These are phyloP conservation scores for Exserohilum turcica DNA, from an alignment of 2,329 filamentous ascomycete genomes.

Conservation along the genomic window DNA sequence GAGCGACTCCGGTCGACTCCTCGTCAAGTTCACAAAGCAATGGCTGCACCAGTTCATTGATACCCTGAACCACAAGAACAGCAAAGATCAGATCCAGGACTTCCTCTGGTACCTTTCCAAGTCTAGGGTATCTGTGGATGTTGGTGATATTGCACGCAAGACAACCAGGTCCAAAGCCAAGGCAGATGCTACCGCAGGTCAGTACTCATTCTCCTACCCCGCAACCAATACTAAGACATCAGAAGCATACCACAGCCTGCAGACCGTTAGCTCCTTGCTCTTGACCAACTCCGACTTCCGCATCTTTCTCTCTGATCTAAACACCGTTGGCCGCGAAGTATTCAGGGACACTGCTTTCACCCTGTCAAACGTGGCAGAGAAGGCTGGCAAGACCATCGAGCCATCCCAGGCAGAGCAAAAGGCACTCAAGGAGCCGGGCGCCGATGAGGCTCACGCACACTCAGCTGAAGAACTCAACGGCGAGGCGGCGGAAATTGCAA, in stretches of 20 bases:
- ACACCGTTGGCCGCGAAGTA: constrained; percentile 78
- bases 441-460: constrained; percentile 58
- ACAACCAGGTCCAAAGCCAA: constrained; percentile 68
- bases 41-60: constrained; percentile 82
- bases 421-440: constrained; percentile 57
- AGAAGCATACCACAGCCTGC: constrained; percentile 77
- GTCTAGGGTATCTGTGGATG: constrained; percentile 71
- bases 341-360: constrained; percentile 85
- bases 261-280: constrained; percentile 81
- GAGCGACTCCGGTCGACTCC: constrained; percentile 74
- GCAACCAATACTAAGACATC: constrained; percentile 23
- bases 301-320: constrained; percentile 79
- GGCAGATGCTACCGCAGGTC: constrained; percentile 74
- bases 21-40: constrained; percentile 73
- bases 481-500: constrained; percentile 52
- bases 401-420: constrained; percentile 67
- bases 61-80: constrained; percentile 82
- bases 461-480: constrained; percentile 65
- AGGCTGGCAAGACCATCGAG: constrained; percentile 74
- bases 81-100: constrained; percentile 83
- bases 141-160: constrained; percentile 65
- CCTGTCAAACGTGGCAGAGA: constrained; percentile 73
- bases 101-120: constrained; percentile 84
- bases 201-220: constrained; percentile 22
- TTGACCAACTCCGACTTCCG: constrained; percentile 91